Evolutionary conservation across 768 basidiomycete species (phyloP), one percentile per base, ranked within the genome.

Genomic region (Suillus bovinus): DNA sequence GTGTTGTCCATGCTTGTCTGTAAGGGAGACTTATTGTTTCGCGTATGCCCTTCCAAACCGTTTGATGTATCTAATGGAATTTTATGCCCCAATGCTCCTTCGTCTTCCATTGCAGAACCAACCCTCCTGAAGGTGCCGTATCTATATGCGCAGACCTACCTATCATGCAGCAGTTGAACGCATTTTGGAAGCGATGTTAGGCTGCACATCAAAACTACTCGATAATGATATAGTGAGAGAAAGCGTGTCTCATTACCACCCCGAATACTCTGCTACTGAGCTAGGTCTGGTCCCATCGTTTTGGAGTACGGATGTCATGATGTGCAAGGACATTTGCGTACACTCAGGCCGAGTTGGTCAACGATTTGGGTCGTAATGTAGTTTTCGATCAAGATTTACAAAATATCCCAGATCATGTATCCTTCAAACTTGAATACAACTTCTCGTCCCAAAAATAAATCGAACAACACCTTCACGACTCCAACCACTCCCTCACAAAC

Each of bases 401-500:
- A n/a, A n/a, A n/a, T n/a, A n/a, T n/a, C n/a, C n/a, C n/a, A n/a
- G n/a, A 38, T 39, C 17, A 0, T 39, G 17, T 10, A 27, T 29
- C 49, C 31, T 53, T 53, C 1, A 14, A n/a, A n/a, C n/a, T n/a
- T n/a, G n/a, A n/a, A n/a, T 33, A 24, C 3, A 24, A 7, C 53
- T 11, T n/a, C 34, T 36, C 14, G 14, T 54, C 53, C 13, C 33
- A 2, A 16, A 49, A 54, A 13, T 3, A 11, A 16, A 47, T 36
- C 3, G 5, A 2, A 59, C 14, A 54, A 7, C 22, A n/a, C n/a
- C 17, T 5, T 55, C 20, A 54, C 11, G 36, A 24, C 33, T 58
- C 4, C 44, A 75, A 57, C 74, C 74, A 75, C 22, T 68, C 66
- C 53, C 42, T 59, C 47, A 74, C 61, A 52, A 75, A 74, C 38